A percentile compares a stretch with the other conserved stretches of the same genome.
phyloP scores from a whole-genome alignment of 2,329 filamentous ascomycete genomes.

The Epicoccum sorghinum region DNA sequence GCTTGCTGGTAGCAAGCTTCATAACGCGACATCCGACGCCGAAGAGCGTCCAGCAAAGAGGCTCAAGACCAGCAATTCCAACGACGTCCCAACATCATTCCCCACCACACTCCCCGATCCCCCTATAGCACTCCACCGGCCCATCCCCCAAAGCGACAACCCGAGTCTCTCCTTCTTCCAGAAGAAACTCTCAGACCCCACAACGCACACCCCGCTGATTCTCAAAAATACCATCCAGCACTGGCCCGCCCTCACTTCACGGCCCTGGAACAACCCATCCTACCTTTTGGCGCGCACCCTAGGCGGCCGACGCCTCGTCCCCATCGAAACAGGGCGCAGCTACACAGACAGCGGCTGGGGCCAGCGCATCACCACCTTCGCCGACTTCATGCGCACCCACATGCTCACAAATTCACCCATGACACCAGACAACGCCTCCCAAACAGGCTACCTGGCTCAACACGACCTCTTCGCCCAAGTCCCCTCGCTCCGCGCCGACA shows the following conservation, averaged over 20 bases:
- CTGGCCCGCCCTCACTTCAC: slow-evolving; percentile 78
- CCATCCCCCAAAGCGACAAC: slow-evolving; percentile 27
- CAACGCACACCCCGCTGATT: slow-evolving; percentile 63
- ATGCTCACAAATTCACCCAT: slow-evolving; percentile 50
- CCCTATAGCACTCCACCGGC: slow-evolving; percentile 21
- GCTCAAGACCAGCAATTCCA: slow-evolving; percentile 14
- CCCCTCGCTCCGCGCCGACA: slow-evolving; percentile 75
- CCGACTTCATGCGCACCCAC: slow-evolving; percentile 69
- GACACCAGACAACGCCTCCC: background rate
- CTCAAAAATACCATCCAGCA: slow-evolving; percentile 68
- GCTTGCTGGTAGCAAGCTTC: background rate
- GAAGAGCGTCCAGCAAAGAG: slow-evolving; percentile 24
- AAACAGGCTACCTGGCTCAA: slow-evolving; percentile 86
- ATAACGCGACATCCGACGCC: background rate
- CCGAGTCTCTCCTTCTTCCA: slow-evolving; percentile 39
- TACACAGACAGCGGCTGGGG: slow-evolving; percentile 88
- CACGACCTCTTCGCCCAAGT: slow-evolving; percentile 87
- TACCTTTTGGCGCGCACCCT: slow-evolving; percentile 80
- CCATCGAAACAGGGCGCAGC: slow-evolving; percentile 82
- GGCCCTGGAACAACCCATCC: slow-evolving; percentile 72
- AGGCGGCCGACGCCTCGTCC: slow-evolving; percentile 77
- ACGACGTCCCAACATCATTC: slow-evolving; percentile 23
- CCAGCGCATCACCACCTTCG: slow-evolving; percentile 79
- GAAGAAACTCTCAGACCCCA: slow-evolving; percentile 24
- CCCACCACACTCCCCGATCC: slow-evolving; percentile 11